phyloP scores from a whole-genome alignment of 352 stramenopile genomes.

The Globisporangium canariense region DNA sequence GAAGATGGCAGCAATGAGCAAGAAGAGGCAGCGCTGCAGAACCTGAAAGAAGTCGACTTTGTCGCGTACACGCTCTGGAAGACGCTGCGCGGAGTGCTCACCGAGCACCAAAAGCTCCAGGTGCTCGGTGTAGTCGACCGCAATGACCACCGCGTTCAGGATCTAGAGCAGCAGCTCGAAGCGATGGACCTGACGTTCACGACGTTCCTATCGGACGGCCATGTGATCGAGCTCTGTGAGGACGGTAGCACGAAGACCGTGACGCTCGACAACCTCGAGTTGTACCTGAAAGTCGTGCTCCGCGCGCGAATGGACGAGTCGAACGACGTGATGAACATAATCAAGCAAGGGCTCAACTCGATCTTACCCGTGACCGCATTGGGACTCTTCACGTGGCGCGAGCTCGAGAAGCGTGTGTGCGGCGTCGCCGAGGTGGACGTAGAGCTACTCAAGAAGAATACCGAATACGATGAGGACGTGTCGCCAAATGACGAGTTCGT shows the following conservation, averaged over 20 bases:
- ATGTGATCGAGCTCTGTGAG: conserved; percentile 37
- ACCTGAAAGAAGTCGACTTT: conserved; percentile 67
- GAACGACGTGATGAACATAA: conserved; percentile 49
- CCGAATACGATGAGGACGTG: conserved; percentile 83
- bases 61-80: conserved; percentile 53
- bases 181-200: conserved; percentile 77
- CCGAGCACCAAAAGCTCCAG: conserved; percentile 18
- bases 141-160: conserved; percentile 1
- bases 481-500: conserved; percentile 60
- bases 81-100: conserved; percentile 30
- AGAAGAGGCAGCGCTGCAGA: conserved; percentile 32
- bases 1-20: background rate
- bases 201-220: conserved; percentile 67
- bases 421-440: conserved; percentile 74
- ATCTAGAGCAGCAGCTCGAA: conserved; percentile 43
- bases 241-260: conserved; percentile 34
- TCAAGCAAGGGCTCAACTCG: conserved; percentile 75
- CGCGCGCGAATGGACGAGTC: conserved; percentile 39
- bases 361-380: conserved; percentile 67
- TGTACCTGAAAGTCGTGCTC: conserved; percentile 50
- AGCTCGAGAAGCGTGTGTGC: conserved; percentile 74
- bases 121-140: background rate
- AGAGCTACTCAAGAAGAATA: conserved; percentile 64
- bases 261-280: conserved; percentile 39
- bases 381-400: conserved; percentile 52